Evolutionary conservation across 495 filamentous ascomycete genomes (phyloP), one percentile per base, ranked within the genome.

Genomic region (Xylaria sp.): DNA sequence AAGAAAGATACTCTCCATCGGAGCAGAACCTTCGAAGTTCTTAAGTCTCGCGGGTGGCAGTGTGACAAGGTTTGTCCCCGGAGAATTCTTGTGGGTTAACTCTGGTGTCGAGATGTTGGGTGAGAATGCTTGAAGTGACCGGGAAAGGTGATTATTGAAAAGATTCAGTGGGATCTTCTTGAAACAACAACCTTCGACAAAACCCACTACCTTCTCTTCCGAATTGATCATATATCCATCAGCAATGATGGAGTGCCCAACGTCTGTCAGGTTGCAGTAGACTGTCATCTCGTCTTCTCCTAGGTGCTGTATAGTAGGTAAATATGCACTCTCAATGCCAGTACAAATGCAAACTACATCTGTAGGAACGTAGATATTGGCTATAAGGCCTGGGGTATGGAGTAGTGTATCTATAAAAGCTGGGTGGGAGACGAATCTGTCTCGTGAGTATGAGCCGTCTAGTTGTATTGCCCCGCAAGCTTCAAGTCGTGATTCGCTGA

Each of bases 311-410:
- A 48, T 5, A 1, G 61, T 43, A 5, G 72, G 58, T 14, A 75
- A 33, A 52, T 61, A 57, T 7, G 52, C 68, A 14, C 44, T 44
- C 48, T 73, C 58, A 6, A 75, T 70, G 12, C 72, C 31, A 11
- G 15, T n/a, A 46, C 74, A 75, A 9, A 75, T 75, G 61, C 68
- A 72, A 21, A 59, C 67, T 5, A 71, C 37, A 15, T 71, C 67
- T 50, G 69, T 21, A 12, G 61, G 48, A 19, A 66, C 69, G 41
- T 71, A 66, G 37, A 58, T 19, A 50, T 71, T 71, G 21, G 86
- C 88, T 65, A 90, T 88, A 74, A 91, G 90, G 14, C 89, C 89
- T 31, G 86, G 84, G 14, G 86, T 68, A 63, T 85, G 81, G 14
- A 78, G 78, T 33, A 84, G 72, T 40, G 85, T 87, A 75, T 90